Evolutionary conservation across 345 rosid species (phyloP), one percentile per base, ranked within the genome.

Genomic region (Populus ilicifolia): DNA sequence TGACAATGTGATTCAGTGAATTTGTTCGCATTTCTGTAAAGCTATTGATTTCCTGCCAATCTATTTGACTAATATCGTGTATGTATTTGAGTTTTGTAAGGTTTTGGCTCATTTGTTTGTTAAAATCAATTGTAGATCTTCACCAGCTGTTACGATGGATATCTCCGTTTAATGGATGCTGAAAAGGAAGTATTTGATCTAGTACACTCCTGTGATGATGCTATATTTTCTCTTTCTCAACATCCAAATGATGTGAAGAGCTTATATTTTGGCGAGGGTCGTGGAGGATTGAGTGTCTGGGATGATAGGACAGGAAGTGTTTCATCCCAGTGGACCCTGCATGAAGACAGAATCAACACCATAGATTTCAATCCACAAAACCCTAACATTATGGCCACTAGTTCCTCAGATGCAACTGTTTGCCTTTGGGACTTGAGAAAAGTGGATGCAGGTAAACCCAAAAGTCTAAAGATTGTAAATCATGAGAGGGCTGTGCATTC

Each of bases 381-480:
- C 70, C 85, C 90, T 18, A 76, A 85, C 70, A 80, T 88, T 63
- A 90, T 96, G 93, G 93, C 85, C 38, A 93, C 97, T 62, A 88
- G 97, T 81, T 96, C 98, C 73, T 74, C 89, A 2, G 96, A 96
- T 83, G 88, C 90, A 29, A 88, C 93, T 69, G 97, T 91, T 76
- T 84, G 90, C 66, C 83, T 95, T 30, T 95, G 99, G 99, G 99
- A 96, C 75, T 82, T 93, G 84, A 92, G 95, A 81, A 78, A 80
- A 67, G 84, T 89, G 80, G 75, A 78, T 66, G 65, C 85, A 5
- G 52, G 72, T 36, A 83, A 85, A 71, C 87, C 86, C 14, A 73
- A 83, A 75, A 72, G 84, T 59, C 77, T 90, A 78, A 78, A 71
- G 79, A 83, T 69, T 54, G 68, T 89, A 1, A 75, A 73, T 33